Evolutionary conservation across 164 flowering plant genomes (phyloP), one percentile per base, ranked within the genome.

Genomic region (Platanus orientalis): DNA sequence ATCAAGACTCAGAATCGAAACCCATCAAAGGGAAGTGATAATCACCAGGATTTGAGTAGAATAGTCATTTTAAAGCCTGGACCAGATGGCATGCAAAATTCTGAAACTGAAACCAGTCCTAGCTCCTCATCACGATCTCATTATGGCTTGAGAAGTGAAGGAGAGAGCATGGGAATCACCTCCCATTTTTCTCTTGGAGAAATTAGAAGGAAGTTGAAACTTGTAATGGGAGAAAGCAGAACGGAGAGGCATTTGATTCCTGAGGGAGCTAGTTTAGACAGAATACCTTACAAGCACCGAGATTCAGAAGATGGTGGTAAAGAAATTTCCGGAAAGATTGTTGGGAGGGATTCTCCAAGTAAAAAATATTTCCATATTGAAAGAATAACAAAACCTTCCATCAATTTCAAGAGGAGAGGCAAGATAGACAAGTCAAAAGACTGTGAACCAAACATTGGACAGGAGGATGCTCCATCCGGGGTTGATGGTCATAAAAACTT

Each of bases 1-100:
- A 71, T 66, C 57, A 91, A 80, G 66, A 63, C 79, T 39, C 68
- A 29, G 29, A 78, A 71, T 44, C 78, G 60, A 66, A 74, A 29
- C 58, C 57, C 62, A 4, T 28, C 63, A 19, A 73, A 54, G 57
- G 83, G 23, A 57, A 45, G 52, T 50, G 78, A 66, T 26, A 61
- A 53, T 42, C 45, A 70, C 65, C 81, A 73, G 53, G 68, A 76
- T 67, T 76, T 84, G 32, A 86, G 68, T 61, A 81, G 61, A 69
- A 88, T 88, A 69, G 89, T 94, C 32, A 77, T 88, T 69, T 69
- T 89, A 78, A 94, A 91, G 77, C 93, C 96, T 34, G 80, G 80
- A 14, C 76, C 78, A 25, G 47, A 67, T 42, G 63, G 52, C 47
- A 62, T 69, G 55, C 72, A 49, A 62, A 71, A 58, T 54, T 69